Evolutionary conservation across 192 early-diverging fungal genomes (phyloP).

Genomic region (Gaertneriomyces semiglobifer): DNA sequence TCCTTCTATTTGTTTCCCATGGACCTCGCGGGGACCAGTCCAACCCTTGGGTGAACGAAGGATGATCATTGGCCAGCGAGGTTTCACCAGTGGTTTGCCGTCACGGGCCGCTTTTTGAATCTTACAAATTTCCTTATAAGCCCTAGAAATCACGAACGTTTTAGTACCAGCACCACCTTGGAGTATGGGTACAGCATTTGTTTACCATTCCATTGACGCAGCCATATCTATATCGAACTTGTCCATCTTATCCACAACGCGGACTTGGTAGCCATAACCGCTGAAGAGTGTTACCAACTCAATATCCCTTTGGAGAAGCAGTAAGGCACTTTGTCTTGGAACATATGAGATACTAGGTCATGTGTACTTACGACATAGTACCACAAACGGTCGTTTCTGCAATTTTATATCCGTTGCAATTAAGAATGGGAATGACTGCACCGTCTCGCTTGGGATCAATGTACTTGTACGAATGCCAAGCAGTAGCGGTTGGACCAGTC

Average conservation of each 20-base stretch:
- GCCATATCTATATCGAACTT: constrained; percentile 44
- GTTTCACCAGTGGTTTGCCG: constrained; percentile 38
- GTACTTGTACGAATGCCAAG: constrained; percentile 47
- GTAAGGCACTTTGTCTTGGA: not conserved
- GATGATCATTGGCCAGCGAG: constrained; percentile 45
- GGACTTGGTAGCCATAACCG: constrained; percentile 45
- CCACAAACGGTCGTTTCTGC: constrained; percentile 42
- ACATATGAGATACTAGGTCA: not conserved
- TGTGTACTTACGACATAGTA: constrained; percentile 37
- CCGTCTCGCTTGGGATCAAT: constrained; percentile 38
- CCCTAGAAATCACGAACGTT: constrained; percentile 13
- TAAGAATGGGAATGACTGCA: constrained; percentile 42
- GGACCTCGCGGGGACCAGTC: constrained; percentile 39
- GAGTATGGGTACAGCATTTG: not conserved
- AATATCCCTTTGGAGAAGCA: constrained; percentile 18
- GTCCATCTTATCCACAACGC: constrained; percentile 37
- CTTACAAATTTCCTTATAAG: constrained; percentile 32
- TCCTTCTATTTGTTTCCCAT: constrained; percentile 40
- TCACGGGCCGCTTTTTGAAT: constrained; percentile 40
- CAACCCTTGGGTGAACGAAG: constrained; percentile 46
- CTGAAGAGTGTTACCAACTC: constrained; percentile 37
- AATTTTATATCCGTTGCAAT: constrained; percentile 46
- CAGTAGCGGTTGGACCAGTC: constrained; percentile 42
- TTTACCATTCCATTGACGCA: constrained; percentile 36
- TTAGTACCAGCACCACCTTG: not conserved